A percentile compares a stretch with the other conserved stretches of the same genome.
Conservation (phyloP, 2,329 filamentous ascomycete genomes). For the Aspergillus proliferans region DNA sequence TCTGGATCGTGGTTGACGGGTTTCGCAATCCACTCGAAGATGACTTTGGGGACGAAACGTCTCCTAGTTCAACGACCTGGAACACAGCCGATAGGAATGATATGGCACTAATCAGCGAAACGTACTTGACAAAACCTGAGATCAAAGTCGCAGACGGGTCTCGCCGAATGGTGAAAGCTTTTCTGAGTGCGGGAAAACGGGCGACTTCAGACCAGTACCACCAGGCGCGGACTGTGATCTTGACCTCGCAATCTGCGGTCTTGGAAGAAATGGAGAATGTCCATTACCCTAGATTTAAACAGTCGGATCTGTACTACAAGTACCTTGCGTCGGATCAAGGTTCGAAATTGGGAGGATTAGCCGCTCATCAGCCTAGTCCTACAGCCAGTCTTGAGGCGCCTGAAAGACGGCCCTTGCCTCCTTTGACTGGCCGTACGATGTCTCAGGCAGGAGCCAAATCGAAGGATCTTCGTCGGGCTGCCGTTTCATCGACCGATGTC, state of each 20-base stretch:
- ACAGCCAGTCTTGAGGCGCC: slow-evolving; percentile 21
- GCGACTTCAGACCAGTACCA: slow-evolving; percentile 79
- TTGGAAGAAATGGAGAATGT: slow-evolving; percentile 76
- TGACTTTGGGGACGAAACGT: slow-evolving; percentile 65
- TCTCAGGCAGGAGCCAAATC: slow-evolving; percentile 41
- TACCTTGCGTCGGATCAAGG: slow-evolving; percentile 82
- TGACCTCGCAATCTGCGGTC: slow-evolving; percentile 74
- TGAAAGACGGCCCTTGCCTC: slow-evolving; percentile 36
- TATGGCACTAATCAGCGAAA: slow-evolving; percentile 83
- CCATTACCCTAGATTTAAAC: slow-evolving; percentile 80
- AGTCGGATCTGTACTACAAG: slow-evolving; percentile 92
- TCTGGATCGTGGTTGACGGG: slow-evolving; percentile 96
- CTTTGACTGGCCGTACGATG: slow-evolving; percentile 41
- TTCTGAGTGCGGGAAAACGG: slow-evolving; percentile 68
- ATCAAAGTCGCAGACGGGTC: slow-evolving; percentile 68
- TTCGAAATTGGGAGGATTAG: slow-evolving; percentile 15
- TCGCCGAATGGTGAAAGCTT: slow-evolving; percentile 64
- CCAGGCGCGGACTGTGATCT: slow-evolving; percentile 70
- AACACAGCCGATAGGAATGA: slow-evolving; percentile 79
- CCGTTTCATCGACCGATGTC: slow-evolving; percentile 57
- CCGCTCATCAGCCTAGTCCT: slow-evolving; percentile 13
- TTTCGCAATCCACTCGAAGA: slow-evolving; percentile 91
- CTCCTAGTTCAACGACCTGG: slow-evolving; percentile 62
- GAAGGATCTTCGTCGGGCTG: slow-evolving; percentile 53
- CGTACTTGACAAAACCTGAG: slow-evolving; percentile 76